Evolutionary conservation across 257 asterid species (phyloP).

Genomic region (Petunia secreta): DNA sequence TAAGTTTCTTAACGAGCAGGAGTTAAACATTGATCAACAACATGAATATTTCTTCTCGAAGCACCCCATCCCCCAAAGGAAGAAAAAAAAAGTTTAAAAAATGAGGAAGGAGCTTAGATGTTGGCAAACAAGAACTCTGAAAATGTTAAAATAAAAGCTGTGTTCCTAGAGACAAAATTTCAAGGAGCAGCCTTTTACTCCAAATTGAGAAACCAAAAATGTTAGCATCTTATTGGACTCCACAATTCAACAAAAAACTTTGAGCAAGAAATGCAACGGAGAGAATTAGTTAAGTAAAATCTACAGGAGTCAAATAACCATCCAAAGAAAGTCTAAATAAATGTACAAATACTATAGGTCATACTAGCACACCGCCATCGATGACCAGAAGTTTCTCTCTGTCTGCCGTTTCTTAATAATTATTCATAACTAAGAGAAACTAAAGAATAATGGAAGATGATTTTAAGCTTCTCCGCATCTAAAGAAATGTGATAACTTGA

Average conservation of each 20-base stretch:
- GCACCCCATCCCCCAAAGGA: not conserved
- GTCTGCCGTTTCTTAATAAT: not conserved
- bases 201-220: not conserved
- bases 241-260: not conserved
- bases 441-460: slow-evolving; percentile 5
- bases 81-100: not conserved
- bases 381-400: not conserved
- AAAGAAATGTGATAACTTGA: not conserved
- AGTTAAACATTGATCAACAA: not conserved
- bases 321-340: not conserved
- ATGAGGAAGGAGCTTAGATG: not conserved
- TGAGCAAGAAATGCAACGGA: slow-evolving; percentile 12
- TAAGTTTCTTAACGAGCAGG: not conserved
- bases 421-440: not conserved
- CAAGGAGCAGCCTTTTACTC: not conserved
- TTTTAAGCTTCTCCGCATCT: not conserved
- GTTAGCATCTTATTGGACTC: not conserved
- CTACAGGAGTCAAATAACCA: not conserved
- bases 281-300: not conserved
- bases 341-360: not conserved
- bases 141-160: not conserved
- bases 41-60: not conserved
- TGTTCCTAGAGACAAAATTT: not conserved
- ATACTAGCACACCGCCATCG: not conserved
- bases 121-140: slow-evolving; percentile 7